Base-by-base conservation (phyloP, 2,329 filamentous ascomycete genomes). In the Diaporthe nobilis region DNA sequence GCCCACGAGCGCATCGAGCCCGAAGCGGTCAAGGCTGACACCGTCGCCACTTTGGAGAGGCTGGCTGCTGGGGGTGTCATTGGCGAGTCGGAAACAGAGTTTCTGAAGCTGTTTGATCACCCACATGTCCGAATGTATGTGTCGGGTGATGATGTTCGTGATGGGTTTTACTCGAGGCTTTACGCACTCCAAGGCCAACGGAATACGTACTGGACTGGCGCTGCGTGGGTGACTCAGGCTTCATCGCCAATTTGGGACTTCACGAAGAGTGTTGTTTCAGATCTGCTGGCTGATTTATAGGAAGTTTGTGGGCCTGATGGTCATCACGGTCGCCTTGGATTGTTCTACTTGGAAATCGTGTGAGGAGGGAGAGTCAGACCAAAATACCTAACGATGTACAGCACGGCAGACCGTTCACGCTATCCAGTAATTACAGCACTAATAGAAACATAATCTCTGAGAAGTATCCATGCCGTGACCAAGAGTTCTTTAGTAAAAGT, bases 161-260 rank as follows among this genome's bases (percentile, higher is more conserved):
- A 71, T 3, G 81, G 82, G 0, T 82, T 82, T 55, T 83, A 82
- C 71, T 74, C 74, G 20, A 53, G 77, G 28, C 49, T 82, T 72
- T 75, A 80, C 57, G 78, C 42, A 17, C 49, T 83, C 34, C 81
- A 83, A 37, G 81, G 82, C 3, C 51, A 75, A 44, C 72, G 63
- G 42, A 79, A 77, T 31, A 82, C 80, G 10, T 82, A 73, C 60
- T 82, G 75, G 72, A 81, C 79, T 4, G 81, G 81, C 4, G 78
- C 78, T n/a, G 78, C 81, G 15, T 82, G 81, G 77, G 77, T 81
- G 39, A 79, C 79, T 8, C 81, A 84, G 42, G 81, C 82, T 78
- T 82, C 81, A 4, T 78, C 71, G 53, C 65, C 76, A n/a, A 74
- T 84, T 22, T 84, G 81, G 81, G 74, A 80, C 10, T 83, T 82